A percentile compares a stretch with the other conserved stretches of the same genome.
Evolutionary conservation across 768 basidiomycete species (phyloP).

Genomic region (Termitomyces eurrhizus): DNA sequence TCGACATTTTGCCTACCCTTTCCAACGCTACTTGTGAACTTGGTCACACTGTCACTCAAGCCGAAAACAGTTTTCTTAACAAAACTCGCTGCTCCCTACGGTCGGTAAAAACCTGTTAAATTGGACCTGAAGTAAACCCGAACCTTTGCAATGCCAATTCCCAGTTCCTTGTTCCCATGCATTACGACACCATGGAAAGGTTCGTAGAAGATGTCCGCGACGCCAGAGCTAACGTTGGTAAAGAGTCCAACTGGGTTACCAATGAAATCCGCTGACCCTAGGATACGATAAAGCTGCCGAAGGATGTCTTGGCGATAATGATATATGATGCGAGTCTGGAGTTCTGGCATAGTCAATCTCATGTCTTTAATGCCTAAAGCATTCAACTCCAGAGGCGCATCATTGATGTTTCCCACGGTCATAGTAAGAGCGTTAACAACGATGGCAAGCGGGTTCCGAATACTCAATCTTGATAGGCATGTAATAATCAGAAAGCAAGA

Average conservation of each 20-base stretch:
- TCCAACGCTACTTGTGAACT: conserved; percentile 95
- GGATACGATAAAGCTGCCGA: conserved; percentile 90
- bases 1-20: conserved; percentile 57
- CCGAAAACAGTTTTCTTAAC: conserved; percentile 99
- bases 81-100: conserved; percentile 92
- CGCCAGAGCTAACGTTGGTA: conserved; percentile 96
- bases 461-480: conserved; percentile 49
- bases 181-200: conserved; percentile 96
- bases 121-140: neutral
- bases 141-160: conserved; percentile 92
- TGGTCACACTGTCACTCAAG: conserved; percentile 93
- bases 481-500: conserved; percentile 1
- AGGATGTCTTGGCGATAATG: conserved; percentile 94
- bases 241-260: conserved; percentile 96
- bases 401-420: conserved; percentile 96
- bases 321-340: conserved; percentile 79
- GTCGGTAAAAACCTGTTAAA: neutral
- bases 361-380: conserved; percentile 93
- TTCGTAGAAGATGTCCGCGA: conserved; percentile 98
- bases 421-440: conserved; percentile 93
- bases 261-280: conserved; percentile 98
- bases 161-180: conserved; percentile 93
- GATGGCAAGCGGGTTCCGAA: conserved; percentile 89
- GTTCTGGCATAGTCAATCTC: conserved; percentile 79
- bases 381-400: conserved; percentile 91